These are phyloP conservation scores for Cyclostephanos invisitatus DNA, from an alignment of 108 stramenopile genomes.

Conservation along the genomic window DNA sequence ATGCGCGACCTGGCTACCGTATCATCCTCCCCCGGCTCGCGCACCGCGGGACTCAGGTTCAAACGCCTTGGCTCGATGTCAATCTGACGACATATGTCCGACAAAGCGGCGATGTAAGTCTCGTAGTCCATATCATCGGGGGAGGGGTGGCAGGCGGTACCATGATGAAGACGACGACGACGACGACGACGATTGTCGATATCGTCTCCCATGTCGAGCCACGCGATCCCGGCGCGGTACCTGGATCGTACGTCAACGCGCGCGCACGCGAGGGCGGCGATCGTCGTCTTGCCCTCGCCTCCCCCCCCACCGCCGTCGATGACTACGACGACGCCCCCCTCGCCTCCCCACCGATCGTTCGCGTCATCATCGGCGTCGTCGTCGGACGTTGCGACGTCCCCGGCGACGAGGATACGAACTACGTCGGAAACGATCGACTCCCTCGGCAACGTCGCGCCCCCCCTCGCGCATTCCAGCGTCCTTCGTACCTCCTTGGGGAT, in stretches of 20 bases:
- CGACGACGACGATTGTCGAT: slow-evolving; percentile 36
- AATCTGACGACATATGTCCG: slow-evolving; percentile 21
- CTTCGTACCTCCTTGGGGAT: slow-evolving; percentile 14
- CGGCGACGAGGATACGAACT: slow-evolving; percentile 9
- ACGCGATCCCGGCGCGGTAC: slow-evolving; percentile 68
- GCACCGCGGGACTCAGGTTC: slow-evolving; percentile 39
- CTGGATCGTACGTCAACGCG: slow-evolving; percentile 63
- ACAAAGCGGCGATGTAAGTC: slow-evolving; percentile 11
- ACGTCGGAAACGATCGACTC: slow-evolving; percentile 22
- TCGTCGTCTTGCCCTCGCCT: slow-evolving; percentile 74
- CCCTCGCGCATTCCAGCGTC: slow-evolving; percentile 17
- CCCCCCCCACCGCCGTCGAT: slow-evolving; percentile 6
- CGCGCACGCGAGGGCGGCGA: slow-evolving; percentile 71
- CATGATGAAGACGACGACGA: too few species aligned
- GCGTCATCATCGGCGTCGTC: not conserved
- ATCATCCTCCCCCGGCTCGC: slow-evolving; percentile 58
- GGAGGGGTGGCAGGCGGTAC: too few species aligned
- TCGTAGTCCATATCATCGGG: slow-evolving; percentile 48
- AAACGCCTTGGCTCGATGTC: slow-evolving; percentile 21
- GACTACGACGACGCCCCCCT: too few species aligned
- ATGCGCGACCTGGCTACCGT: slow-evolving; percentile 58
- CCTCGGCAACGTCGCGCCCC: slow-evolving; percentile 25
- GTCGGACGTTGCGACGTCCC: not conserved
- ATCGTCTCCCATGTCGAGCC: slow-evolving; percentile 56
- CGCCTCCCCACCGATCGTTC: not conserved